Evolutionary conservation across 805 yeast species (phyloP).

Genomic region (Yarrowia deformans): DNA sequence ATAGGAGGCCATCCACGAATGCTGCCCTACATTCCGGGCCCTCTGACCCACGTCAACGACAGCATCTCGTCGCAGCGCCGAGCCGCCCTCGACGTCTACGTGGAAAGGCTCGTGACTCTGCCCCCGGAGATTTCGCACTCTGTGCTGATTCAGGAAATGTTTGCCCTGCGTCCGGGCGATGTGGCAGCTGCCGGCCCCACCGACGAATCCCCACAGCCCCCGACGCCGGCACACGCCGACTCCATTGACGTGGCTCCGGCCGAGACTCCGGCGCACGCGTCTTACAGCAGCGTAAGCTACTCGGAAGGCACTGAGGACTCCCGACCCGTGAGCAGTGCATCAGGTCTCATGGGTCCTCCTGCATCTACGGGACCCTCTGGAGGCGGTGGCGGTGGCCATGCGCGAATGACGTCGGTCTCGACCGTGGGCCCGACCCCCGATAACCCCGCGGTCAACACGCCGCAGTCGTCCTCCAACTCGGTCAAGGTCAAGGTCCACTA

Average conservation of each 20-base stretch:
- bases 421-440: slow-evolving; percentile 36
- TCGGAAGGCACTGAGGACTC: slow-evolving; percentile 5
- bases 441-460: slow-evolving; percentile 28
- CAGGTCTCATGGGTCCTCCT: slow-evolving; percentile 20
- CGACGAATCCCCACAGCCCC: slow-evolving; percentile 50
- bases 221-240: slow-evolving; percentile 34
- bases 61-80: slow-evolving; percentile 63
- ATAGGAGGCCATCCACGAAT: slow-evolving; percentile 78
- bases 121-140: slow-evolving; percentile 80
- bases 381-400: slow-evolving; percentile 15
- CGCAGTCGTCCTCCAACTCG: slow-evolving; percentile 40
- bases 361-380: slow-evolving; percentile 27
- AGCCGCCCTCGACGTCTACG: slow-evolving; percentile 63
- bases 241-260: slow-evolving; percentile 18
- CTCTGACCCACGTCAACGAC: slow-evolving; percentile 89
- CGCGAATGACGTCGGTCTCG: slow-evolving; percentile 26
- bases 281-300: not conserved
- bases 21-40: slow-evolving; percentile 95
- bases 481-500: slow-evolving; percentile 53
- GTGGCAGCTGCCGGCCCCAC: slow-evolving; percentile 54
- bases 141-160: slow-evolving; percentile 70
- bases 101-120: slow-evolving; percentile 66
- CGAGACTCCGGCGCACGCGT: slow-evolving; percentile 3
- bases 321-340: slow-evolving; percentile 32
- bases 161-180: slow-evolving; percentile 72